Evolutionary conservation across 306 rosid species (phyloP).

Genomic region (Citrullus mucosospermus): DNA sequence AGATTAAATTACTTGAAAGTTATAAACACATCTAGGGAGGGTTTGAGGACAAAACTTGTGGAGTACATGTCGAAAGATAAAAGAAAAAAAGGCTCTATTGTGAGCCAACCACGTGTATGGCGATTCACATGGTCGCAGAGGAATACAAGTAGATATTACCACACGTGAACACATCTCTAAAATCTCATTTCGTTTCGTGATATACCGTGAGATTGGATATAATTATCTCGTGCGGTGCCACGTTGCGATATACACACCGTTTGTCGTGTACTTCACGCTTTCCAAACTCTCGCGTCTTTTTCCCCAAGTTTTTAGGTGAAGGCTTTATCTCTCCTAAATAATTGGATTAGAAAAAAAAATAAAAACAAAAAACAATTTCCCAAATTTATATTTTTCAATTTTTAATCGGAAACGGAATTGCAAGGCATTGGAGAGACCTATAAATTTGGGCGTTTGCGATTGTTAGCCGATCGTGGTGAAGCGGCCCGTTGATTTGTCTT

Average conservation of each 20-base stretch:
- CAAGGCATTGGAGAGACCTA: background rate
- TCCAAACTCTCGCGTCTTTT: constrained; percentile 1
- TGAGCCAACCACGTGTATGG: constrained; percentile 29
- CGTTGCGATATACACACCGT: background rate
- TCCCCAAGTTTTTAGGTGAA: background rate
- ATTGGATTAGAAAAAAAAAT: background rate
- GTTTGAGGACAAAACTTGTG: background rate
- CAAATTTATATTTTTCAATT: background rate
- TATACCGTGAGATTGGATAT: background rate
- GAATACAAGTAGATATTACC: background rate
- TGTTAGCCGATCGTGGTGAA: background rate
- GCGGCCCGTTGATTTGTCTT: background rate
- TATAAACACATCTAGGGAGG: no score
- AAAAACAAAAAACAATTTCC: background rate
- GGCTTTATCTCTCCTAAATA: background rate
- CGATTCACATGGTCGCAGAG: background rate
- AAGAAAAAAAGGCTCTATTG: background rate
- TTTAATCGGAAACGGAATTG: background rate
- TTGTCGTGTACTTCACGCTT: background rate
- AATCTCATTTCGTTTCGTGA: background rate
- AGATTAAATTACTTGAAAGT: no score
- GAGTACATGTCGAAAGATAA: background rate
- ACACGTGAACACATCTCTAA: background rate
- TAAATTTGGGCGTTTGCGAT: background rate
- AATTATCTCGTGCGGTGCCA: background rate